Evolutionary conservation across 2,329 filamentous ascomycete genomes (phyloP).

Genomic region (Nothophaeocryptopus gaeumannii): DNA sequence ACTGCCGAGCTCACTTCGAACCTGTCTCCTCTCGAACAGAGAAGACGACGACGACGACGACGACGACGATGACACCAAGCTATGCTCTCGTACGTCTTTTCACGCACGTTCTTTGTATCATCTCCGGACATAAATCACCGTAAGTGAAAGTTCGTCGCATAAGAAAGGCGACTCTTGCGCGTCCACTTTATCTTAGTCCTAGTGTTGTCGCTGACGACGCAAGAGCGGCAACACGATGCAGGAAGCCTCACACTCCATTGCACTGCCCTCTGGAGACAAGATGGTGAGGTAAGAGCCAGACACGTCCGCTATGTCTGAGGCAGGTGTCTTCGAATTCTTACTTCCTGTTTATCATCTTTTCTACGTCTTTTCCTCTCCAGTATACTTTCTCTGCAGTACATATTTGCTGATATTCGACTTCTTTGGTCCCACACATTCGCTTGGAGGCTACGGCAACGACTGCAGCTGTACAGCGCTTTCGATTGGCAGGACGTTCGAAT

Average conservation of each 20-base stretch:
- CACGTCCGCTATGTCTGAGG: background rate
- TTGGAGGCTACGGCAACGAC: no score
- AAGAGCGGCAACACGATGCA: background rate
- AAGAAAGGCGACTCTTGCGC: background rate
- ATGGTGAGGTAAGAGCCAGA: background rate
- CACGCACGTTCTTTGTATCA: background rate
- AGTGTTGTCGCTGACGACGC: slow-evolving; percentile 7
- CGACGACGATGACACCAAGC: no score
- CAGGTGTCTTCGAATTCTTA: background rate
- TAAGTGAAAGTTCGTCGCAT: background rate
- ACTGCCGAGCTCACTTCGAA: background rate
- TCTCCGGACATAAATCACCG: background rate
- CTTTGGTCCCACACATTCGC: no score
- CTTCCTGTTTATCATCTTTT: background rate
- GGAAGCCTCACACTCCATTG: background rate
- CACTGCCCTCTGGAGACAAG: background rate
- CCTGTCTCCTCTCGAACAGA: background rate
- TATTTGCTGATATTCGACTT: background rate
- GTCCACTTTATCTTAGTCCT: slow-evolving; percentile 4
- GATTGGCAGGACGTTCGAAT: no score
- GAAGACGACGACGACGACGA: background rate
- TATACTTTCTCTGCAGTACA: background rate
- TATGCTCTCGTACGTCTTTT: no score
- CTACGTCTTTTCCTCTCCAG: background rate
- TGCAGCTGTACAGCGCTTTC: no score